A percentile compares a stretch with the other conserved stretches of the same genome.
These are phyloP conservation scores for Pseudozyma flocculosa DNA, from an alignment of 1,284 basidiomycete species.

Conservation along the genomic window DNA sequence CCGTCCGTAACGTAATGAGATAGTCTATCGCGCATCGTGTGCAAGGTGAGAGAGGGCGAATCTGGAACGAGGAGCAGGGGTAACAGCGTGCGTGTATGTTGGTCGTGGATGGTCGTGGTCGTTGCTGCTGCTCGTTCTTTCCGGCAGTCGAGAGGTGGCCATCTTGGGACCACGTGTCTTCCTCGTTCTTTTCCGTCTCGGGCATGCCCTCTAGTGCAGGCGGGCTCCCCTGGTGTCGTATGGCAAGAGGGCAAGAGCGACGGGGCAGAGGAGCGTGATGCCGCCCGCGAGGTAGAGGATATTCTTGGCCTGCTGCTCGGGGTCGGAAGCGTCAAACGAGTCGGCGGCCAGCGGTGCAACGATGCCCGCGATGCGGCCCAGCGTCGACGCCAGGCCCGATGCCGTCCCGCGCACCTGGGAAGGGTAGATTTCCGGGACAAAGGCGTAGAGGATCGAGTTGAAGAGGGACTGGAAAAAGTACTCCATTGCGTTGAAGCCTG, in stretches of 20 bases:
- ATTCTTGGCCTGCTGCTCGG: conserved; percentile 24
- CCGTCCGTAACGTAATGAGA: too few relatives aligned
- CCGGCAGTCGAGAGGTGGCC: too few relatives aligned
- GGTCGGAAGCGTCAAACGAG: conserved; percentile 67
- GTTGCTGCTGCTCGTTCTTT: too few relatives aligned
- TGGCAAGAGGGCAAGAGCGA: conserved; percentile 40
- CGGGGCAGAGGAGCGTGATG: conserved; percentile 35
- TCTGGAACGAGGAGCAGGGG: too few relatives aligned
- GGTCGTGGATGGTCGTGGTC: too few relatives aligned
- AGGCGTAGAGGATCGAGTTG: conserved; percentile 60
- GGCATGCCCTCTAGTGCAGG: too few relatives aligned
- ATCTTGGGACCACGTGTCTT: too few relatives aligned
- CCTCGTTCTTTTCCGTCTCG: too few relatives aligned
- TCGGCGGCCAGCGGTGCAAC: conserved; percentile 58
- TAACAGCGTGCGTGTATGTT: too few relatives aligned
- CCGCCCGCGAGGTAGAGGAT: conserved; percentile 45
- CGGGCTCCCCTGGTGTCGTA: conserved; percentile 47
- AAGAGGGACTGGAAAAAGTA: conserved; percentile 59
- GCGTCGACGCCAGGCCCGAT: conserved; percentile 56
- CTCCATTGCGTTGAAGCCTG: conserved; percentile 58
- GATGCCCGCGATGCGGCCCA: conserved; percentile 58
- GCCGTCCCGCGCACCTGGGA: conserved; percentile 59
- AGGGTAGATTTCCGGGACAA: conserved; percentile 60
- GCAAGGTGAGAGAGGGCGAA: too few relatives aligned
- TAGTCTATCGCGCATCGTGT: too few relatives aligned